Evolutionary conservation across 192 early-diverging fungal species (phyloP).

Genomic region (Mortierella antarctica): DNA sequence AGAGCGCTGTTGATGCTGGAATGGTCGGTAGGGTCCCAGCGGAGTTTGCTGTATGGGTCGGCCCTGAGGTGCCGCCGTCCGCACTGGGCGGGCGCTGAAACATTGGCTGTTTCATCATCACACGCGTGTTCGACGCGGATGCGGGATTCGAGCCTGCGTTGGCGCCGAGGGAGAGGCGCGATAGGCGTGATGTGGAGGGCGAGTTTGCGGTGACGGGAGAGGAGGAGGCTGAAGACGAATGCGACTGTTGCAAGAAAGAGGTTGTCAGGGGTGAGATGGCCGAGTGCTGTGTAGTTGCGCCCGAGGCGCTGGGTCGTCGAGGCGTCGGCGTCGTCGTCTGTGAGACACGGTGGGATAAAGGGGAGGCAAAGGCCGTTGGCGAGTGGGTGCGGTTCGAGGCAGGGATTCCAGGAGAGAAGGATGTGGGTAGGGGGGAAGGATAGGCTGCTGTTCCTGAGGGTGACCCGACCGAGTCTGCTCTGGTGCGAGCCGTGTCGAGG

Average conservation of each 20-base stretch:
- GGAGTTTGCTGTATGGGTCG: background rate
- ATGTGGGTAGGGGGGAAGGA: background rate
- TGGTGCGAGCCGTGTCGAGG: constrained; percentile 15
- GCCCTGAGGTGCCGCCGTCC: too few relatives aligned
- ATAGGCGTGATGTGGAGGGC: constrained; percentile 9
- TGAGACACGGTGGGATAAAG: constrained; percentile 19
- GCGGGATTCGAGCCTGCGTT: background rate
- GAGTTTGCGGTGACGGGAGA: constrained; percentile 21
- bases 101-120: constrained; percentile 15
- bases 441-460: constrained; percentile 3
- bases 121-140: constrained; percentile 5
- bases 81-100: constrained; percentile 25
- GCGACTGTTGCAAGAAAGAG: constrained; percentile 3
- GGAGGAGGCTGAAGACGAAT: constrained; percentile 8
- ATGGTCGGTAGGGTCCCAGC: background rate
- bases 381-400: constrained; percentile 4
- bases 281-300: background rate
- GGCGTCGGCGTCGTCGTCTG: background rate
- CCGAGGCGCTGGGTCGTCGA: constrained; percentile 22
- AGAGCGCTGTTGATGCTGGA: constrained; percentile 8
- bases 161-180: constrained; percentile 4
- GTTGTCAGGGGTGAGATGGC: constrained; percentile 24
- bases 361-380: constrained; percentile 12
- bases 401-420: constrained; percentile 4
- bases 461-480: constrained; percentile 30